Percentiles rank a stretch among this genome's conserved stretches.
phyloP scores from a whole-genome alignment of 192 early-diverging fungal genomes.

The Coemansia erecta region DNA sequence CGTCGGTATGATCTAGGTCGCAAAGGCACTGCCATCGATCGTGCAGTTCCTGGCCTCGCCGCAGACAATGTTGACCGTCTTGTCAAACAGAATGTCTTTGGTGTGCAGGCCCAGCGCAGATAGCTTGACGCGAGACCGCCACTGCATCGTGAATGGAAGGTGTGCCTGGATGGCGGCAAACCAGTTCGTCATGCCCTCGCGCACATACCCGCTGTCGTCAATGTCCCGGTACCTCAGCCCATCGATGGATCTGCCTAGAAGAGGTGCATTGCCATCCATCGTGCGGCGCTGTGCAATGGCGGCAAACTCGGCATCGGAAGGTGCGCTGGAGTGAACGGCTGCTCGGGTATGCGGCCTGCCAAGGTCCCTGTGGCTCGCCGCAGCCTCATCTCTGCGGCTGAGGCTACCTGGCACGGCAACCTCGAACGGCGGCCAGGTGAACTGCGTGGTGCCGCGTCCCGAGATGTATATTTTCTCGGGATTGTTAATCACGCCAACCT shows the following conservation, averaged over 20 bases:
- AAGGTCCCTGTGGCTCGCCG: background rate
- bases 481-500: conserved; percentile 21
- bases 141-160: conserved; percentile 41
- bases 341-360: background rate
- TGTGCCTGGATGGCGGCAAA: conserved; percentile 34
- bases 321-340: background rate
- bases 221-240: conserved; percentile 1
- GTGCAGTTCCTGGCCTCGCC: conserved; percentile 22
- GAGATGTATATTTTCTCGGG: conserved; percentile 30
- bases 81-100: conserved; percentile 40
- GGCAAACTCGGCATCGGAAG: conserved; percentile 2
- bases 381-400: background rate
- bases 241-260: too few relatives aligned
- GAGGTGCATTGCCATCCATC: too few relatives aligned
- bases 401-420: conserved; percentile 9
- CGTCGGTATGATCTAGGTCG: background rate
- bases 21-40: conserved; percentile 11
- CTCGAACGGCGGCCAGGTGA: conserved; percentile 37
- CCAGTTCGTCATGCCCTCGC: conserved; percentile 27
- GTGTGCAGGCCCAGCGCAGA: conserved; percentile 42
- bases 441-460: conserved; percentile 27
- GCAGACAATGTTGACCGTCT: conserved; percentile 34
- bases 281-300: conserved; percentile 21
- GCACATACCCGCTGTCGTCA: background rate
- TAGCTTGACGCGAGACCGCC: conserved; percentile 34